A percentile compares a stretch with the other conserved stretches of the same genome.
Evolutionary conservation across 495 filamentous ascomycete species (phyloP).

Genomic region (Lophiostoma macrostomum): DNA sequence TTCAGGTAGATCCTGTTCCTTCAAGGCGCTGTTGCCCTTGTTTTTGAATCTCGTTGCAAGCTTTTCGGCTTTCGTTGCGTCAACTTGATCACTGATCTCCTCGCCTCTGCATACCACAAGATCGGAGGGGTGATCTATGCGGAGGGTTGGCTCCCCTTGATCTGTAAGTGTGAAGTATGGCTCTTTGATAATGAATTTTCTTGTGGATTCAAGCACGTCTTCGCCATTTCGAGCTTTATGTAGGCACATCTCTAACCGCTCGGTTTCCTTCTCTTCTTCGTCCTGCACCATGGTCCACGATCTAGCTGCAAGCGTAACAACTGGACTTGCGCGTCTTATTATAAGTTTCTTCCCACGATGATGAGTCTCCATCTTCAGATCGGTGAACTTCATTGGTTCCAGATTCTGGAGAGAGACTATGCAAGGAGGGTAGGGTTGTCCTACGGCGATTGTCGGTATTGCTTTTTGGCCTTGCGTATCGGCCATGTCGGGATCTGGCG

Average conservation of each 20-base stretch:
- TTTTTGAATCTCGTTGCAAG: constrained; percentile 39
- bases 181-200: constrained; percentile 28
- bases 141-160: constrained; percentile 14
- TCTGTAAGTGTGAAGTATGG: constrained; percentile 26
- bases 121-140: constrained; percentile 32
- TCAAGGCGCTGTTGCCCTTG: constrained; percentile 40
- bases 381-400: constrained; percentile 36
- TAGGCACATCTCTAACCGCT: constrained; percentile 27
- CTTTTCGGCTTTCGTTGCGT: constrained; percentile 26
- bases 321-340: constrained; percentile 15
- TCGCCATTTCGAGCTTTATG: constrained; percentile 32
- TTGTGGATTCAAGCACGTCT: constrained; percentile 17
- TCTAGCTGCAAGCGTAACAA: constrained; percentile 16
- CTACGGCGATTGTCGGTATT: constrained; percentile 34
- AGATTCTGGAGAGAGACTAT: constrained; percentile 30
- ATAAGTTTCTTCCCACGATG: constrained; percentile 15
- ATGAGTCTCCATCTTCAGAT: constrained; percentile 26
- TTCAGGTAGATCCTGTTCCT: constrained; percentile 31
- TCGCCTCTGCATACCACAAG: constrained; percentile 16
- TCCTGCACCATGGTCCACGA: constrained; percentile 27
- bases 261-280: constrained; percentile 12
- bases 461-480: constrained; percentile 17
- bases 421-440: constrained; percentile 41
- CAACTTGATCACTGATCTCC: too few species aligned
- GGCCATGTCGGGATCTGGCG: constrained; percentile 23